Base-by-base conservation (phyloP, 108 stramenopile genomes). In the Cyclotella kingstonii region DNA sequence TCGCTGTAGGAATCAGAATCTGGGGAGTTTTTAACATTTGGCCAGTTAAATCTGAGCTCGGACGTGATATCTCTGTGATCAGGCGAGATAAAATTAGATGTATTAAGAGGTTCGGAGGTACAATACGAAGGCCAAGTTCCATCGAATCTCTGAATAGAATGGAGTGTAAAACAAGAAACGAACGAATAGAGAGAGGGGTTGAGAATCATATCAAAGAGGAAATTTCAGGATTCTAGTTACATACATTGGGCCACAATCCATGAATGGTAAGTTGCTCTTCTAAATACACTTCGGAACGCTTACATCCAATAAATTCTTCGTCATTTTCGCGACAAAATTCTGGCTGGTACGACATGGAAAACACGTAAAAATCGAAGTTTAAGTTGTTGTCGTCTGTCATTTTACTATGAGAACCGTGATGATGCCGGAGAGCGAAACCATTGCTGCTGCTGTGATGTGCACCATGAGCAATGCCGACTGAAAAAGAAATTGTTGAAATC, bases 171-270 rank as follows among this genome's bases (percentile, higher is more conserved):
- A 3, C 1, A 26, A 15, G 15, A 0, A 54, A 22, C 28, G 30
- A 66, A 3, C 5, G 28, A 45, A 28, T 30, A 54, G 9, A 53
- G 18, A n/a, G 4, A 43, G 23, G 2, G 29, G 0, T 44, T 17
- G 22, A 48, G 11, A n/a, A n/a, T n/a, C n/a, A n/a, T n/a, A n/a
- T n/a, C n/a, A n/a, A n/a, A n/a, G n/a, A n/a, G n/a, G n/a, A n/a
- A n/a, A n/a, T n/a, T n/a, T n/a, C n/a, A n/a, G n/a, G n/a, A n/a
- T n/a, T n/a, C n/a, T n/a, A 2, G 22, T 1, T 6, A 50, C 58
- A 46, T 38, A 68, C 66, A 9, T 73, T 63, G 14, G 76, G 79
- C 79, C 79, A 81, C 44, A 81, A 33, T 30, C 79, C 79, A 33
- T 81, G 79, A 34, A 81, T 77, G 25, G 79, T 81, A 6, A 81